A percentile compares a stretch with the other conserved stretches of the same genome.
Evolutionary conservation across 1,139 yeast genomes (phyloP).

Genomic region (Pichia sp.): DNA sequence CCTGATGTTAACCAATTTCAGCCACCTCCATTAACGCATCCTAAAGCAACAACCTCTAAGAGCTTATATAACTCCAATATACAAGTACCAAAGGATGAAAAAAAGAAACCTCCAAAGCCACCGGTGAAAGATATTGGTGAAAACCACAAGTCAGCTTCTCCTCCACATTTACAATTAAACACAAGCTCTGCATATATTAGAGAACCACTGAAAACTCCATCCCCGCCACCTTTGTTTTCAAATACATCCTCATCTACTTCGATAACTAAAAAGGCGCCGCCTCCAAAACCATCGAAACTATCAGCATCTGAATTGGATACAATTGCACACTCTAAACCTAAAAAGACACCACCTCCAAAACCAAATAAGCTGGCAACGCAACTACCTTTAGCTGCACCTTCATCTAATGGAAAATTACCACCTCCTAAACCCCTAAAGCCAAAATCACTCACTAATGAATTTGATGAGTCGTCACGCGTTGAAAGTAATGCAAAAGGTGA

Average conservation of each 20-base stretch:
- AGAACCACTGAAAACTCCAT: constrained; percentile 2
- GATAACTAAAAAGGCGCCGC: background rate
- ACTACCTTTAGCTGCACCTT: background rate
- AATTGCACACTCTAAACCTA: background rate
- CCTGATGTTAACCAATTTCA: constrained; percentile 24
- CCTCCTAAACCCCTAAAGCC: constrained; percentile 31
- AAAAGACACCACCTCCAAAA: constrained; percentile 1
- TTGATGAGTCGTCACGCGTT: background rate
- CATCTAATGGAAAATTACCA: constrained; percentile 17
- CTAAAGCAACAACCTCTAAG: background rate
- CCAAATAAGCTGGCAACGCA: background rate
- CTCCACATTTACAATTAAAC: background rate
- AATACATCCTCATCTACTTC: background rate
- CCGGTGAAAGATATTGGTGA: background rate
- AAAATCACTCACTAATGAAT: background rate
- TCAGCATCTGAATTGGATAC: background rate
- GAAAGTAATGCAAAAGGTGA: constrained; percentile 20
- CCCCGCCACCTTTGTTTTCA: background rate
- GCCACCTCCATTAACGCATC: constrained; percentile 24
- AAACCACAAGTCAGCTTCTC: background rate
- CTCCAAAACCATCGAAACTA: background rate
- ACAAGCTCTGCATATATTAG: background rate
- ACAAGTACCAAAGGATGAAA: background rate
- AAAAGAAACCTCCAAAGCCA: background rate
- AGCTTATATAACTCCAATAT: background rate